Evolutionary conservation across 2,329 filamentous ascomycete genomes (phyloP).

Genomic region (Colletotrichum sp.): DNA sequence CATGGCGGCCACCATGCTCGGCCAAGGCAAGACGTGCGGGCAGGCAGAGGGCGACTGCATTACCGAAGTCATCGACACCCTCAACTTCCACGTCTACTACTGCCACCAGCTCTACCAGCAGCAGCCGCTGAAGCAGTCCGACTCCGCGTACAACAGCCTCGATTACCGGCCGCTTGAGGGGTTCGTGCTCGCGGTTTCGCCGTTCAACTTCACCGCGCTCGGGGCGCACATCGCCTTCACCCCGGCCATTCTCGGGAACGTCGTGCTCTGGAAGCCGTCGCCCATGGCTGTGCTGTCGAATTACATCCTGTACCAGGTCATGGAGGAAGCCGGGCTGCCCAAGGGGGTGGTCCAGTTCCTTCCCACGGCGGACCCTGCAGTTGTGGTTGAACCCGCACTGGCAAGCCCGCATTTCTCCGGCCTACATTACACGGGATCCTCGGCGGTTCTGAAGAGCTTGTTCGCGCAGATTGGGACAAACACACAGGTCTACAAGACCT

Average conservation of each 20-base stretch:
- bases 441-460: not conserved
- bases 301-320: not conserved
- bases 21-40: not conserved
- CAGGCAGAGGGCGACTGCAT: not conserved
- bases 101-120: constrained; percentile 1
- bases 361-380: not conserved
- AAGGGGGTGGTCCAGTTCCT: not conserved
- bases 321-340: not conserved
- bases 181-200: not conserved
- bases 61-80: not conserved
- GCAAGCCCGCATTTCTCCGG: not conserved
- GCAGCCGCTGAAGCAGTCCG: not conserved
- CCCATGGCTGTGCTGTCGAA: not conserved
- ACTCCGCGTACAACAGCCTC: not conserved
- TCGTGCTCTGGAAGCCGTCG: not conserved
- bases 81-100: not conserved
- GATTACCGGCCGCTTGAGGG: not conserved
- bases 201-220: not conserved
- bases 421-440: not conserved
- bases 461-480: not conserved
- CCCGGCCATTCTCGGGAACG: not conserved
- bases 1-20: not conserved
- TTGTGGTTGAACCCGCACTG: not conserved
- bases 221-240: not conserved
- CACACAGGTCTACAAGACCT: not conserved